A percentile compares a stretch with the other conserved stretches of the same genome.
These are phyloP conservation scores for Pilasporangium apinafurcum DNA, from an alignment of 352 stramenopile genomes.

Conservation along the genomic window DNA sequence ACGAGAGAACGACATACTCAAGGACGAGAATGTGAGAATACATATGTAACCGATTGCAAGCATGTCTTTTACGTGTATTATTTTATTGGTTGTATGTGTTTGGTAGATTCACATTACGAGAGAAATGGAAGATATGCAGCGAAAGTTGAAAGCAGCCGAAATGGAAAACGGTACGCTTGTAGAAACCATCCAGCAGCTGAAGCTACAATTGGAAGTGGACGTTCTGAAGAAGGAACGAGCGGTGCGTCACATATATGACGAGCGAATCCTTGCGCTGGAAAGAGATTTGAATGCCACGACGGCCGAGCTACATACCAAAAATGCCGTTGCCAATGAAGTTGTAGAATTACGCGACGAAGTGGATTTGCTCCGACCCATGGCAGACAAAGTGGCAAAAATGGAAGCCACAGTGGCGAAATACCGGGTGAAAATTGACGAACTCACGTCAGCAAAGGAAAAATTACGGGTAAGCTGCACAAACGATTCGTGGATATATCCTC, in stretches of 20 bases:
- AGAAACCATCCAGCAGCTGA: slow-evolving; percentile 23
- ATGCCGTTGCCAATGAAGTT: slow-evolving; percentile 25
- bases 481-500: too few relatives aligned
- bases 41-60: too few relatives aligned
- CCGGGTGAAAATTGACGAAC: slow-evolving; percentile 61
- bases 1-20: slow-evolving; percentile 52
- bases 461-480: too few relatives aligned
- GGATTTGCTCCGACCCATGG: slow-evolving; percentile 51
- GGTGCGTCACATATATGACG: slow-evolving; percentile 40
- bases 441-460: slow-evolving; percentile 42
- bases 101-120: slow-evolving; percentile 29
- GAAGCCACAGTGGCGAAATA: slow-evolving; percentile 53
- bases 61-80: neutral
- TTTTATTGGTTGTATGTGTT: neutral
- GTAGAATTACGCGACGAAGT: slow-evolving; percentile 49
- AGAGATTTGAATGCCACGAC: slow-evolving; percentile 23
- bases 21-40: slow-evolving; percentile 45
- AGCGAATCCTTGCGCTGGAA: slow-evolving; percentile 42
- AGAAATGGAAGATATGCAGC: slow-evolving; percentile 16
- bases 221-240: slow-evolving; percentile 49
- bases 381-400: slow-evolving; percentile 38
- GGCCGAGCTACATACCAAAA: slow-evolving; percentile 25
- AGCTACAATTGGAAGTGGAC: slow-evolving; percentile 39
- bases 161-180: slow-evolving; percentile 21
- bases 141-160: slow-evolving; percentile 14